Base-by-base conservation (phyloP, 2,329 filamentous ascomycete species). In the Alternaria longipes region DNA sequence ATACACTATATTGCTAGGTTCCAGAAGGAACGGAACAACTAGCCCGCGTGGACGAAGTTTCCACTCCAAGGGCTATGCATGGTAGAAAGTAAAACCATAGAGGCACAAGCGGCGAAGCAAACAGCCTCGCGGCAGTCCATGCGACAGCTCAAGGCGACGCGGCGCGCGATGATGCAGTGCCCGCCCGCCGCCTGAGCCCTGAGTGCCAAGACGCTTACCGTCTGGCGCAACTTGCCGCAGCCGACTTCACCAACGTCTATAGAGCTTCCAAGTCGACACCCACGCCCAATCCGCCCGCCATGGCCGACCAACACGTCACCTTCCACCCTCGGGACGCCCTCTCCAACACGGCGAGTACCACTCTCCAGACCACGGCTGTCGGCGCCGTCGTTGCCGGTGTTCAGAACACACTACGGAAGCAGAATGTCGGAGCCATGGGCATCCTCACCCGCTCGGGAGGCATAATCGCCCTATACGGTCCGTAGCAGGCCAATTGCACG, bases 341-440 rank as follows among this genome's bases (percentile, higher is more conserved):
- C 71, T 85, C 86, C 67, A 84, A 86, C 65, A 86, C 90, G 52
- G 81, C 90, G 76, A 88, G 87, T 77, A 87, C 88, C 63, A 87
- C 86, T 41, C 74, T 89, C 66, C 81, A 92, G 71, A 89, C 90
- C 63, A 88, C 89, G 74, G 82, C 83, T 61, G 86, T 86, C 62
- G 93, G 93, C 72, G 82, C 91, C 76, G 85, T 93, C 79, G 78
- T 91, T 62, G 90, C 92, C 52, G 90, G 91, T 56, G 85, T 97
- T 68, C 91, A 94, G 83, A 98, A 97, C 84, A 92, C 93, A 60
- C 86, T 97, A 71, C 86, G 90, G 56, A 93, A 89, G 83, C 86
- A 88, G 78, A 97, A 97, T 80, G 84, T 95, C 68, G 92, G 93
- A 71, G 86, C 89, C 64, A 87, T 90, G 83, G 91, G 91, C 69